Base-by-base conservation (phyloP, 148 eudicot genomes). In the Chenopodium quinoa region DNA sequence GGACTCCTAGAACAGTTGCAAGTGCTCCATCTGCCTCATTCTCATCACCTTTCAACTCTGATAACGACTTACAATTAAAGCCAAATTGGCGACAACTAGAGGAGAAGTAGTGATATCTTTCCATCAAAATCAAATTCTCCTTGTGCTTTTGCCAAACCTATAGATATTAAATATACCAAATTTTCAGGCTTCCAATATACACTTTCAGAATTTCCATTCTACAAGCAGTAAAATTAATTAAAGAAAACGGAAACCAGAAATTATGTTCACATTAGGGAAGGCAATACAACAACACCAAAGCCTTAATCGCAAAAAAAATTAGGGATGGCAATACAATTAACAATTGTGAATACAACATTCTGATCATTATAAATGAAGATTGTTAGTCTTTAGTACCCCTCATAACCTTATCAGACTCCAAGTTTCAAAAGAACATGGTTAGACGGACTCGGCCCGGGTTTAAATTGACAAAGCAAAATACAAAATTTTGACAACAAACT, bases 21-120 rank as follows among this genome's bases (percentile, higher is more conserved):
- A 96, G 99, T 58, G 95, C 90, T 82, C 99, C 99, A 66, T 93
- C 97, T 63, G 84, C 72, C 87, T 93, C 99, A 87, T 85, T 93
- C 86, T 96, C 99, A 81, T 95, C 99, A 86, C 84, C 87, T 82
- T 85, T 90, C 78, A 79, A 75, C 90, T 92, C 89, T 77, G 98
- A 93, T 72, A 91, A 87, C 56, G 98, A 92, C 84, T 93, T 88
- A 66, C 81, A 80, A 12, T 71, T 83, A 50, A 83, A 88, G 19
- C 90, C 92, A 83, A 90, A 92, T 69, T 92, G 92, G 64, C 90
- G 91, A 89, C 91, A 89, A 80, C 99, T 92, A 65, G 97, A 92
- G 16, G 90, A 87, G 80, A 96, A 96, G 82, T 86, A 96, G 80
- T 92, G 92, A 83, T 96, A 96, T 91, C 99, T 93, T 68, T 96